Conservation (phyloP, 2,329 filamentous ascomycete species). For the Bipolaris bicolor region DNA sequence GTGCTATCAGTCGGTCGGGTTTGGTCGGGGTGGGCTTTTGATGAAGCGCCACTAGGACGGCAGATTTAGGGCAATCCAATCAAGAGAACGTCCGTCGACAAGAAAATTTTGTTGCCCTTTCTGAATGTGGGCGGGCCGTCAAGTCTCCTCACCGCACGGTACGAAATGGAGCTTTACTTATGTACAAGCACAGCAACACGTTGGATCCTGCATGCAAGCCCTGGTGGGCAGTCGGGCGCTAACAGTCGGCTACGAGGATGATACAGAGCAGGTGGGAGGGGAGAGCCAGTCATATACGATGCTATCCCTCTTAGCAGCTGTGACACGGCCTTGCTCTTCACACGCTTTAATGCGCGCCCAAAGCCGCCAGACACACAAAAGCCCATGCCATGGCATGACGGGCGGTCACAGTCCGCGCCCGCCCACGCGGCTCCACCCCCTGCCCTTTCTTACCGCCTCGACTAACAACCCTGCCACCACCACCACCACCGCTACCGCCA, state of each 20-base stretch:
- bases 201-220: slow-evolving; percentile 18
- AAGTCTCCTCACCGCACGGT: slow-evolving; percentile 18
- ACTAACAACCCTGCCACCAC: background rate
- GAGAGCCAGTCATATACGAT: slow-evolving; percentile 18
- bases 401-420: slow-evolving; percentile 1
- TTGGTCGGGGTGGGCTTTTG: background rate
- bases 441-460: slow-evolving; percentile 20
- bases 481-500: background rate
- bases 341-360: slow-evolving; percentile 20
- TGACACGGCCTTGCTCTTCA: slow-evolving; percentile 6
- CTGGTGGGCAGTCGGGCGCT: slow-evolving; percentile 17
- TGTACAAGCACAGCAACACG: slow-evolving; percentile 19
- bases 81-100: background rate
- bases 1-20: slow-evolving; percentile 25
- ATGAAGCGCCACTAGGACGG: slow-evolving; percentile 13
- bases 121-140: slow-evolving; percentile 21
- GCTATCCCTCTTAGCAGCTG: slow-evolving; percentile 6
- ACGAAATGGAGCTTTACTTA: slow-evolving; percentile 21
- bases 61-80: slow-evolving; percentile 13
- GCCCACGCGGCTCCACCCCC: slow-evolving; percentile 13
- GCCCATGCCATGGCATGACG: slow-evolving; percentile 3
- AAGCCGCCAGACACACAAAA: slow-evolving; percentile 5
- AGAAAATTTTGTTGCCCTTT: slow-evolving; percentile 20
- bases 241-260: slow-evolving; percentile 12
- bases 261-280: slow-evolving; percentile 9